Conservation (phyloP, 2,329 filamentous ascomycete genomes). For the Cercospora zeina region DNA sequence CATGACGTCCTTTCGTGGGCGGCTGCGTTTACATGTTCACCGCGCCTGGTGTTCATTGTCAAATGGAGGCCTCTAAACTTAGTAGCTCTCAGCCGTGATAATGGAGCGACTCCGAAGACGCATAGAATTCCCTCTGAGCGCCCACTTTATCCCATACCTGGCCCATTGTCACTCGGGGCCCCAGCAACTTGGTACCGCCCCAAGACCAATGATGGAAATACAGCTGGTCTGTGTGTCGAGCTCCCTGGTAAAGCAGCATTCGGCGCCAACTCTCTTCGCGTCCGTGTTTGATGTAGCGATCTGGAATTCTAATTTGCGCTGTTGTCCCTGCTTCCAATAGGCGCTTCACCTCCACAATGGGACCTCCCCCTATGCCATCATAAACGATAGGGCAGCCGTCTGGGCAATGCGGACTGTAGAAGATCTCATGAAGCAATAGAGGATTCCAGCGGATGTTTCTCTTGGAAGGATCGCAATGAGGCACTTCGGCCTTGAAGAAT, state of each 20-base stretch:
- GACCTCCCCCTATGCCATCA: not conserved
- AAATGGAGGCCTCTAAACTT: not conserved
- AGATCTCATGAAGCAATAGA: not conserved
- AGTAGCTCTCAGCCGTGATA: not conserved
- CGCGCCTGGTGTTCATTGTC: no score
- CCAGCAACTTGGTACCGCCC: not conserved
- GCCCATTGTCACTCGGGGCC: not conserved
- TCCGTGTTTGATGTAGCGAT: not conserved
- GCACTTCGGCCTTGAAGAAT: constrained; percentile 12
- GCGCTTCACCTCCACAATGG: no score
- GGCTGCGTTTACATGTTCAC: no score
- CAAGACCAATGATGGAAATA: not conserved
- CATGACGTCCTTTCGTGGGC: no score
- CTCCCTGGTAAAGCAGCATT: not conserved
- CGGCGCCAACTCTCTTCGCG: not conserved
- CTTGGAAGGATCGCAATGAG: not conserved
- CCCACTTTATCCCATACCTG: not conserved
- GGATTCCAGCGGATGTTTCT: not conserved
- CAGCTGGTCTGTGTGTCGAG: not conserved
- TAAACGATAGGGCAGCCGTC: not conserved
- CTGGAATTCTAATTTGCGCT: not conserved
- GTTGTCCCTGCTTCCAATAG: not conserved
- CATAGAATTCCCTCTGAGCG: not conserved
- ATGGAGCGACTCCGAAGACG: not conserved
- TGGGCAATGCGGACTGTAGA: not conserved